phyloP scores from a whole-genome alignment of 441 rosid genomes.

The Corymbia calophylla region DNA sequence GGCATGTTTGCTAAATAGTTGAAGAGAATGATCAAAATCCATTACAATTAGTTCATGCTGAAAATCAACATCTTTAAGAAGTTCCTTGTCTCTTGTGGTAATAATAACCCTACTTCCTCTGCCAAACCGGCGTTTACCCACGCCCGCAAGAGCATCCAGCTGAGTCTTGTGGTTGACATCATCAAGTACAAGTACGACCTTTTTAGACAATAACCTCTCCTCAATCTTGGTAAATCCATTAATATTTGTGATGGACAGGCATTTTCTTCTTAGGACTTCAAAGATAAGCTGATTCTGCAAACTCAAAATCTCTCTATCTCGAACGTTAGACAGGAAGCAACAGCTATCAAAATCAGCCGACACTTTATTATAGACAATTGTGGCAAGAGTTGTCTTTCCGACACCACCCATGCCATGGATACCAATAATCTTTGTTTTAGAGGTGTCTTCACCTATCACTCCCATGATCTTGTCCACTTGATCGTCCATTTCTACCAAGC shows the following conservation, averaged over 20 bases:
- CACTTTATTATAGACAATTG: too few species aligned
- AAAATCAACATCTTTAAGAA: neutral
- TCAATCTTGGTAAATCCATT: neutral
- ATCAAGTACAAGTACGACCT: neutral
- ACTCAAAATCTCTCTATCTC: too few species aligned
- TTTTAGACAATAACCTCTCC: neutral
- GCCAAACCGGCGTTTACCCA: neutral
- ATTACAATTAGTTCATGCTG: neutral
- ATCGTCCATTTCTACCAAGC: neutral
- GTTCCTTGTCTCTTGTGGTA: neutral
- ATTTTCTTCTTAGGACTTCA: too few species aligned
- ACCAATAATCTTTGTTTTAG: neutral
- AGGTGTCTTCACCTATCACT: too few species aligned
- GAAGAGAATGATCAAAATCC: neutral
- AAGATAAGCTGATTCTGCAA: too few species aligned
- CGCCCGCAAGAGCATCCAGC: neutral
- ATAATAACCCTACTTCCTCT: neutral
- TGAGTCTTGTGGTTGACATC: neutral
- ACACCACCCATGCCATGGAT: neutral
- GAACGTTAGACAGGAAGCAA: too few species aligned
- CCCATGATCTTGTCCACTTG: neutral
- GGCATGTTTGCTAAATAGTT: neutral
- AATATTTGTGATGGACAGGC: rapidly evolving
- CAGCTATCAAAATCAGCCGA: too few species aligned
- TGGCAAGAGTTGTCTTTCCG: neutral